Conservation (phyloP, 2,329 filamentous ascomycete species). For the Aureobasidium namibiae region DNA sequence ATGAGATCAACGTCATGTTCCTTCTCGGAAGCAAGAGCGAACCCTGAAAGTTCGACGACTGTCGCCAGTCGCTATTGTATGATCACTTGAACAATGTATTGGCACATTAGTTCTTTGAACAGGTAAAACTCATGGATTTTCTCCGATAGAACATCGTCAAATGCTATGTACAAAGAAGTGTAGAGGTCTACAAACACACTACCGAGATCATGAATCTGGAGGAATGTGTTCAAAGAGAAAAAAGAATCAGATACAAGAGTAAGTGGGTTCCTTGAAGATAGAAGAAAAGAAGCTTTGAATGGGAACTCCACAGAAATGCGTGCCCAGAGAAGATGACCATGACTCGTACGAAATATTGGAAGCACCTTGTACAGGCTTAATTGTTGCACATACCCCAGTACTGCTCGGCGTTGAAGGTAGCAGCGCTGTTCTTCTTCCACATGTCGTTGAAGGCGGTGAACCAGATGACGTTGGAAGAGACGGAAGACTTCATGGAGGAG, state of each 20-base stretch:
- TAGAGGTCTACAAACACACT: conserved; percentile 6
- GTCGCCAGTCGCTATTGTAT: too few relatives aligned
- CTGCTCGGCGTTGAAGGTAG: conserved; percentile 63
- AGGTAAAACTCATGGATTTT: background rate
- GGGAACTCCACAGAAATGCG: conserved; percentile 9
- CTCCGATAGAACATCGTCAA: background rate
- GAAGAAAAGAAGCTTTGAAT: background rate
- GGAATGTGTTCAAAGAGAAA: background rate
- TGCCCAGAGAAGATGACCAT: conserved; percentile 9
- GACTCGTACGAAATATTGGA: conserved; percentile 10
- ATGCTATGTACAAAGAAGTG: conserved; percentile 13
- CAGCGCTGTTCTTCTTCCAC: conserved; percentile 62
- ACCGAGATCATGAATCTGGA: conserved; percentile 2
- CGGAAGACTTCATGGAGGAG: conserved; percentile 52
- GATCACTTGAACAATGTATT: too few relatives aligned
- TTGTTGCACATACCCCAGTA: conserved; percentile 54
- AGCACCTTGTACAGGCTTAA: conserved; percentile 8
- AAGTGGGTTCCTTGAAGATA: background rate
- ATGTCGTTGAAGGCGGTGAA: conserved; percentile 73
- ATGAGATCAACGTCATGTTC: background rate
- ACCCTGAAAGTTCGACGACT: too few relatives aligned
- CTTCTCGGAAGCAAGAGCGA: background rate
- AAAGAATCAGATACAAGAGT: background rate
- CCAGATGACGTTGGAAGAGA: conserved; percentile 55
- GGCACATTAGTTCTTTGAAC: background rate